Evolutionary conservation across 2,329 filamentous ascomycete genomes (phyloP).

Genomic region (Neurospora sp.): DNA sequence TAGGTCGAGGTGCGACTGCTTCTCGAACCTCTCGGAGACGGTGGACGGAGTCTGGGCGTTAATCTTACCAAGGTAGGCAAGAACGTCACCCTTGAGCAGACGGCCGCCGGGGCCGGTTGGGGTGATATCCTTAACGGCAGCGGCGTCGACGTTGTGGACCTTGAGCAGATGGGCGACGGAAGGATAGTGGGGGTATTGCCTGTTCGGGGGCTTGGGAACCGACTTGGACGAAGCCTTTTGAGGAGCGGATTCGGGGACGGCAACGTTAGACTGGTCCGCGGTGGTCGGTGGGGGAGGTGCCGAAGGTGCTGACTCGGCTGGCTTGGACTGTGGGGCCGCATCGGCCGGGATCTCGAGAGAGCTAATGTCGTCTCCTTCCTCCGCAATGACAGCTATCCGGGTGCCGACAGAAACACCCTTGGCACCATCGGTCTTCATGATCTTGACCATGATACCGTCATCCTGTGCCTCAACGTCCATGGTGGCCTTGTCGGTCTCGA

Average conservation of each 20-base stretch:
- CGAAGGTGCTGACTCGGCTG: constrained; percentile 7
- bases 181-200: constrained; percentile 66
- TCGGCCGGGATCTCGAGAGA: constrained; percentile 67
- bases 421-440: constrained; percentile 60
- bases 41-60: constrained; percentile 59
- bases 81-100: constrained; percentile 87
- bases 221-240: constrained; percentile 31
- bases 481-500: constrained; percentile 88
- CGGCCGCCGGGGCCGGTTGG: constrained; percentile 81
- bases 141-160: constrained; percentile 64
- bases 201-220: constrained; percentile 45
- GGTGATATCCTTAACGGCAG: constrained; percentile 70
- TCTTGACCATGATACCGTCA: constrained; percentile 78
- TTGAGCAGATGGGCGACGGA: constrained; percentile 77
- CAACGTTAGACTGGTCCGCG: background rate
- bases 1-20: constrained; percentile 77
- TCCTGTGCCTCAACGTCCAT: constrained; percentile 95
- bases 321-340: constrained; percentile 32
- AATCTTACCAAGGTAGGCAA: constrained; percentile 79
- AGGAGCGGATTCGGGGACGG: constrained; percentile 6
- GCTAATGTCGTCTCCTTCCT: constrained; percentile 68
- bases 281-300: constrained; percentile 8
- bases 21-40: constrained; percentile 60
- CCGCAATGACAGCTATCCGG: constrained; percentile 74
- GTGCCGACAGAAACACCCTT: constrained; percentile 70